Percentiles rank a stretch among this genome's conserved stretches.
Conservation (phyloP, 2,329 filamentous ascomycete genomes). For the Ophiostoma perfectum region DNA sequence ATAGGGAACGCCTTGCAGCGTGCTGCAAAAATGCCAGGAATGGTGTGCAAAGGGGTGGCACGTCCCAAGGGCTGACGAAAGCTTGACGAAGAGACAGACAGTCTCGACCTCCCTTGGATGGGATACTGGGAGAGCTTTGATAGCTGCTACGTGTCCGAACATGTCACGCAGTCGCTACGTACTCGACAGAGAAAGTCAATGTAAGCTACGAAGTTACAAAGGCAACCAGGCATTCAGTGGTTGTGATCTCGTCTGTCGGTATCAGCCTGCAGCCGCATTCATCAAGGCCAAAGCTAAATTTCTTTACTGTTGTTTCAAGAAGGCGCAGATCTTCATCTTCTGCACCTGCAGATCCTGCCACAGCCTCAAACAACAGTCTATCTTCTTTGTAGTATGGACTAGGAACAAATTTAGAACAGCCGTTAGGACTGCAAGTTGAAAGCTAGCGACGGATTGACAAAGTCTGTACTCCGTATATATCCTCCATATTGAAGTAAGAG, state of each 20-base stretch:
- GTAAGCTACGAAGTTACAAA: too few relatives aligned
- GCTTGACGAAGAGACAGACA: neutral
- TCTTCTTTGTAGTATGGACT: neutral
- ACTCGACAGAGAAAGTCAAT: neutral
- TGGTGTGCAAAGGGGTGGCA: neutral
- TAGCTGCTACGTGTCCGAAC: too few relatives aligned
- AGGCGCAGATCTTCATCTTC: slow-evolving; percentile 5
- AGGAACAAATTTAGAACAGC: too few relatives aligned
- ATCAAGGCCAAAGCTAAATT: neutral
- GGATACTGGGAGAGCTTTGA: neutral
- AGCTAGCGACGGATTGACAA: neutral
- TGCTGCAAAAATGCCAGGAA: neutral
- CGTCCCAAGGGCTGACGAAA: neutral
- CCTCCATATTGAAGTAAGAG: too few relatives aligned
- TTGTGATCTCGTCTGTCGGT: neutral
- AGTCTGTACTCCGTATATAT: too few relatives aligned
- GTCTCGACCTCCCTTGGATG: slow-evolving; percentile 5
- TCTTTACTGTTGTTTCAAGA: neutral
- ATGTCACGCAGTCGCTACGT: too few relatives aligned
- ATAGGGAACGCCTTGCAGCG: neutral
- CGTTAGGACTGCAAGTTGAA: neutral
- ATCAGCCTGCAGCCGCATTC: neutral
- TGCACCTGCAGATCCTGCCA: neutral
- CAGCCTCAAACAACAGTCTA: neutral
- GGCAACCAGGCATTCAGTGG: too few relatives aligned